These are phyloP conservation scores for Alternaria tenuissima DNA, from an alignment of 2,329 filamentous ascomycete genomes.

Conservation along the genomic window DNA sequence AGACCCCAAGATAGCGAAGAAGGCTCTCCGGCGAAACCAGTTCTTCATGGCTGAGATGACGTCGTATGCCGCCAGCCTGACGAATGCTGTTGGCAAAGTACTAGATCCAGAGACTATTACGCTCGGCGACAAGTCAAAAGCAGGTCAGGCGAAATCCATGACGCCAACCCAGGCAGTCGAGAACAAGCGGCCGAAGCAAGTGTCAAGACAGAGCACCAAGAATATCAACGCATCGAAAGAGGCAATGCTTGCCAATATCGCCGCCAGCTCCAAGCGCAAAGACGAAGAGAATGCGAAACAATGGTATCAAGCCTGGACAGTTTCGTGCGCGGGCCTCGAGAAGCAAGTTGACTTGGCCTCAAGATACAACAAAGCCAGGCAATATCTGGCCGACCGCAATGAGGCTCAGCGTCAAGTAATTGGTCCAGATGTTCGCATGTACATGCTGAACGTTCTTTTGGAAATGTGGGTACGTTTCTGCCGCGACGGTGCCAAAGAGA, in stretches of 20 bases:
- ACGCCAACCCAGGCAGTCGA: slow-evolving; percentile 21
- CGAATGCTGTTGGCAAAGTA: slow-evolving; percentile 27
- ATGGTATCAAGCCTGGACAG: slow-evolving; percentile 57
- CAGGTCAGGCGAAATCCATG: slow-evolving; percentile 17
- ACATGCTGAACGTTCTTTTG: slow-evolving; percentile 59
- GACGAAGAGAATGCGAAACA: slow-evolving; percentile 53
- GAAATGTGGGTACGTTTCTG: slow-evolving; percentile 57
- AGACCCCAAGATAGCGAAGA: slow-evolving; percentile 46
- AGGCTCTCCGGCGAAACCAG: slow-evolving; percentile 25
- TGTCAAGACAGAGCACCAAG: slow-evolving; percentile 37
- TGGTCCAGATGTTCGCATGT: slow-evolving; percentile 58
- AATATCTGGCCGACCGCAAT: slow-evolving; percentile 57
- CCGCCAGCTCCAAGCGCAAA: slow-evolving; percentile 53
- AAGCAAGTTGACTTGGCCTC: slow-evolving; percentile 54
- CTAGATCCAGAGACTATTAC: slow-evolving; percentile 29
- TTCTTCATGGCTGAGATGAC: slow-evolving; percentile 30
- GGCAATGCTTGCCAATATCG: slow-evolving; percentile 55
- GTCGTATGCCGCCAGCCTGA: slow-evolving; percentile 25
- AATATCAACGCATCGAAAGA: slow-evolving; percentile 52
- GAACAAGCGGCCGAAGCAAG: slow-evolving; percentile 31
- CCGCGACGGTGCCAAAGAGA: slow-evolving; percentile 38
- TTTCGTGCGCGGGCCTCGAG: slow-evolving; percentile 57
- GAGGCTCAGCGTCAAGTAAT: slow-evolving; percentile 51
- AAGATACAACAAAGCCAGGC: slow-evolving; percentile 60
- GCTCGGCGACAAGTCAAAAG: slow-evolving; percentile 39